phyloP scores from a whole-genome alignment of 169 alveolate species.

The Plasmodium blacklocki region DNA sequence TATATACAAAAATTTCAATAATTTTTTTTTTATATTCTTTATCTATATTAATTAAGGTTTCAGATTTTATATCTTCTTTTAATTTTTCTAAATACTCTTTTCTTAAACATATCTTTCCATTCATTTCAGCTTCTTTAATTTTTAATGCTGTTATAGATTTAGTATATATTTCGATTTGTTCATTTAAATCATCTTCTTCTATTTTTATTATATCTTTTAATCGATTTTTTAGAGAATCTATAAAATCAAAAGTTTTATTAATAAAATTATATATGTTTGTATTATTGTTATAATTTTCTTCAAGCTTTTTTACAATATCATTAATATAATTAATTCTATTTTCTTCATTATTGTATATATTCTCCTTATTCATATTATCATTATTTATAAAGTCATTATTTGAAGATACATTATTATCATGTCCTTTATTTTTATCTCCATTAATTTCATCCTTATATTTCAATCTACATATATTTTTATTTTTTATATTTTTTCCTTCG shows the following conservation, averaged over 20 bases:
- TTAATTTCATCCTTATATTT: not conserved
- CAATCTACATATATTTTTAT: not conserved
- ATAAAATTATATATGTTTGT: constrained; percentile 21
- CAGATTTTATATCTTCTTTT: constrained; percentile 74
- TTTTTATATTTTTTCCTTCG: not conserved
- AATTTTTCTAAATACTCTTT: constrained; percentile 70
- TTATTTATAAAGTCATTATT: no score
- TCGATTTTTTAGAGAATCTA: constrained; percentile 5
- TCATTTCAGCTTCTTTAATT: constrained; percentile 77
- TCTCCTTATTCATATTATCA: no score
- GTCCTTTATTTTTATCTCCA: not conserved
- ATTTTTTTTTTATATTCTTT: constrained; percentile 69
- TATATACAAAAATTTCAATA: constrained; percentile 43
- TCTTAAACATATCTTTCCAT: constrained; percentile 55
- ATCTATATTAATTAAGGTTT: constrained; percentile 53
- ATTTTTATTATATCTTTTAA: constrained; percentile 9
- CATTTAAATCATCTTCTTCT: constrained; percentile 19
- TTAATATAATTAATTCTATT: constrained; percentile 8
- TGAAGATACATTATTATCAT: no score
- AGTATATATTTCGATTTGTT: constrained; percentile 28
- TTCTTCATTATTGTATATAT: not conserved
- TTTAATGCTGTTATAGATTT: constrained; percentile 35
- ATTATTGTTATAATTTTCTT: constrained; percentile 14
- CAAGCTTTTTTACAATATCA: constrained; percentile 10
- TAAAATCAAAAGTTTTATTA: constrained; percentile 23